Base-by-base conservation (phyloP, 1,284 basidiomycete genomes). In the Singerocomus inundabilis region DNA sequence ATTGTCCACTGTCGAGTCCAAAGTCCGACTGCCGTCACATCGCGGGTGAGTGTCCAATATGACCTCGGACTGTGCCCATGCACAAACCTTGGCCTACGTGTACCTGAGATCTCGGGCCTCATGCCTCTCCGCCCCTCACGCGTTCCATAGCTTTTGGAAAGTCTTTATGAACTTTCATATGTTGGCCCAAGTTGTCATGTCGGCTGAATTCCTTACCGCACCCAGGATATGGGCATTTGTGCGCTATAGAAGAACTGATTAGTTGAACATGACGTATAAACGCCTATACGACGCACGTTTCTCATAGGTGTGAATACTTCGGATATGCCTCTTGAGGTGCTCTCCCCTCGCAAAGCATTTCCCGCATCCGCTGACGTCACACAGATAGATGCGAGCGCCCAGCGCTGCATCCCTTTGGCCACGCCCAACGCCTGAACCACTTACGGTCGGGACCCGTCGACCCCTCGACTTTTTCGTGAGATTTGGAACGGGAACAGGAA, bases 181-280 rank as follows among this genome's bases (percentile, higher is more conserved):
- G 88, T 68, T 90, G 87, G 31, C 82, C 81, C 28, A 93, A 79
- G 63, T 93, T 93, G 66, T 93, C 91, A 61, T 90, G 88, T 44
- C 91, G 77, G 66, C 85, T 89, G 65, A 93, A 93, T 54, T 83
- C 81, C 73, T 91, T 91, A 48, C 79, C 83, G 63, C 91, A 93
- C 9, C 80, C 81, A 21, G 86, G 81, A 66, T 82, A 82, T 10
- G 81, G 81, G 68, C 88, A 93, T 62, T 80, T 80, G 70, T 88
- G 83, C 51, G 89, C 88, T 91, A 62, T 30, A 49, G 34, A 47
- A 26, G 36, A 24, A 46, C 37, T 30, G 12, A 41, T 64, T 43
- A 52, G 53, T 43, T 44, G 11, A 55, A 30, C 11, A 32, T 46
- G 47, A 52, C 49, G 36, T 40, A 12, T 33, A 41, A 38, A 37